A percentile compares a stretch with the other conserved stretches of the same genome.
phyloP scores from a whole-genome alignment of 2,329 filamentous ascomycete species.

The Aureobasidium namibiae region DNA sequence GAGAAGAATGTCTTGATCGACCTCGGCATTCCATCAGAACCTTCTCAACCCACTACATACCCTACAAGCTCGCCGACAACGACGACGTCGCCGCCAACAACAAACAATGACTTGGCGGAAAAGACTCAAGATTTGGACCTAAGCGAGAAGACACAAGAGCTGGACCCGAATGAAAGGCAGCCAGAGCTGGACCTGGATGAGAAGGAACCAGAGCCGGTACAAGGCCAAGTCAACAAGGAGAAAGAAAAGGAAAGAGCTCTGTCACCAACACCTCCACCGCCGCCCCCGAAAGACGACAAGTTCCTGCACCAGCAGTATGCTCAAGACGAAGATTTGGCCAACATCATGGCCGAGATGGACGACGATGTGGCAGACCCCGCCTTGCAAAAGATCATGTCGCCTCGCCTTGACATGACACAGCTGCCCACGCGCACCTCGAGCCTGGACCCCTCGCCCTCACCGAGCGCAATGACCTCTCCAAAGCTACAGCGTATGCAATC shows the following conservation, averaged over 20 bases:
- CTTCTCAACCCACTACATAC: neutral
- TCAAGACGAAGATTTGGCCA: slow-evolving; percentile 66
- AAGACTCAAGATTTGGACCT: neutral
- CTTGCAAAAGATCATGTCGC: slow-evolving; percentile 85
- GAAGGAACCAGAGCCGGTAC: neutral
- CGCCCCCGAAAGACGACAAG: slow-evolving; percentile 24
- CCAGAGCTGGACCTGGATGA: neutral
- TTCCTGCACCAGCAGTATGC: slow-evolving; percentile 15
- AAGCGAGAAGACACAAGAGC: too few species aligned
- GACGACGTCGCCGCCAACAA: neutral
- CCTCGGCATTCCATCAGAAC: neutral
- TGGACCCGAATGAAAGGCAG: too few species aligned
- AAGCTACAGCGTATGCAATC: slow-evolving; percentile 13
- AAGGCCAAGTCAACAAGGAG: neutral
- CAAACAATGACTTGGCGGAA: neutral
- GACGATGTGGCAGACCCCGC: slow-evolving; percentile 52
- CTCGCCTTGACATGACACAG: slow-evolving; percentile 71
- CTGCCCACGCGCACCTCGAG: slow-evolving; percentile 83
- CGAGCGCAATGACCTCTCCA: neutral
- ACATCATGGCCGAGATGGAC: slow-evolving; percentile 94
- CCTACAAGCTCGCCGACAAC: neutral
- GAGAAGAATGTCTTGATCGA: slow-evolving; percentile 6
- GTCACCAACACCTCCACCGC: slow-evolving; percentile 23
- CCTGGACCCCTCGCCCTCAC: slow-evolving; percentile 52
- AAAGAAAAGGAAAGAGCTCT: slow-evolving; percentile 13